Base-by-base conservation (phyloP, 2,329 filamentous ascomycete genomes). In the Fusarium buharicum region DNA sequence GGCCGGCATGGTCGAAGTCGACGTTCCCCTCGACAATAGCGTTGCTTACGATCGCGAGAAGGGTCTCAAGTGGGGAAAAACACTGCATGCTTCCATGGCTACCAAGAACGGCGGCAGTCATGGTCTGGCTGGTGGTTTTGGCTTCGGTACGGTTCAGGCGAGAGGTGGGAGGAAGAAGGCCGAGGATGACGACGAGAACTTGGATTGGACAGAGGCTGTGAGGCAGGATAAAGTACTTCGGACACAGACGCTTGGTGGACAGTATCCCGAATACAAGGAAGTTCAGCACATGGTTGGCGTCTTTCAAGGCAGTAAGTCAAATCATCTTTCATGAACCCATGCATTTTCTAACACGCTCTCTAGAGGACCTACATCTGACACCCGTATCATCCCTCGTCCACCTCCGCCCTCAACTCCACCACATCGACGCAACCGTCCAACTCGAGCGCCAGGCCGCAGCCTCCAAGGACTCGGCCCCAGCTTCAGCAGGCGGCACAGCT, bases 241-340 rank as follows among this genome's bases (percentile, higher is more conserved):
- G 45, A 90, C 87, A 57, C 92, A 96, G 79, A 96, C 93, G 0
- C 82, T 97, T 18, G 93, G 93, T 40, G 95, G 95, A 0, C 89
- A 94, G 74, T 88, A 92, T 59, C 82, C 88, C 12, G 84, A 86
- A 36, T 81, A 87, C 3, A 86, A 88, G 63, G 85, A 89, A 63
- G 89, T 90, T 18, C 89, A 92, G 65, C 96, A 96, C 78, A 96
- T 97, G 88, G 84, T 97, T 45, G 95, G 92, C 24, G 90, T 93
- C n/a, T 97, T 98, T 74, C 86, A 90, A 73, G 89, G 89, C 47
- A 86, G 92, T 94, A 76, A 68, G 87, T 81, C 18, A 22, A 6
- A 39, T 24, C 16, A 31, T 12, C 38, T 18, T n/a, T 8, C 11
- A 18, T 7, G 17, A 10, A n/a, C 7, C 12, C 11, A 37, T 6